Conservation (phyloP, 495 filamentous ascomycete species). For the Neurospora tetrasperma region DNA sequence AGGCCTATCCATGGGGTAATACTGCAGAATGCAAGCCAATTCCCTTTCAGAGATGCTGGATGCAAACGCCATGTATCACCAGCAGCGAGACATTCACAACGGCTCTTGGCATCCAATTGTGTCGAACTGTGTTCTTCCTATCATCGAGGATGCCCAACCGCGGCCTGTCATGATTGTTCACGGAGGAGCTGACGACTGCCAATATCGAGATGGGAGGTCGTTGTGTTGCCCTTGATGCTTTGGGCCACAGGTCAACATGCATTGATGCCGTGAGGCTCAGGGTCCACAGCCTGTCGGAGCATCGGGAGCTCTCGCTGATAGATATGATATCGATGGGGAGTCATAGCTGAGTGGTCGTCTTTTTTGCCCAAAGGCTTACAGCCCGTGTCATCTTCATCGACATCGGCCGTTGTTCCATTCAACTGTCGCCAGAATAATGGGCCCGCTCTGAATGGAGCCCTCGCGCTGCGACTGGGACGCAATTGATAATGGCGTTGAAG, state of each 20-base stretch:
- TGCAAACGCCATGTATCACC: neutral
- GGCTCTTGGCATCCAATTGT: neutral
- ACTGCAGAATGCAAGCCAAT: neutral
- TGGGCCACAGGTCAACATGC: neutral
- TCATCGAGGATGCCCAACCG: neutral
- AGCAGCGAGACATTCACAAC: neutral
- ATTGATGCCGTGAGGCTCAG: neutral
- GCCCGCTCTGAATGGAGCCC: neutral
- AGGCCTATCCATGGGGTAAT: neutral
- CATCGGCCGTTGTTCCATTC: neutral
- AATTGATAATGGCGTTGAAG: neutral
- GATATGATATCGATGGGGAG: neutral
- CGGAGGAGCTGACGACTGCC: neutral
- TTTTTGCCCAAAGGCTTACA: neutral
- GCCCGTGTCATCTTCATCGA: neutral
- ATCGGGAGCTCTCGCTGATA: neutral
- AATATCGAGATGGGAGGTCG: neutral
- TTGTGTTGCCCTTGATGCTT: neutral
- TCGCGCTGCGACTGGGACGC: neutral
- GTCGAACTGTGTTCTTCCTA: neutral
- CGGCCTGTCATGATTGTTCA: neutral
- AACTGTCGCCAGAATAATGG: neutral
- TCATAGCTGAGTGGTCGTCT: neutral
- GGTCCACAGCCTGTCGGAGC: neutral
- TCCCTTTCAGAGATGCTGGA: neutral